Conservation (phyloP, 179 eudicot genomes). For the Actinidia arguta region DNA sequence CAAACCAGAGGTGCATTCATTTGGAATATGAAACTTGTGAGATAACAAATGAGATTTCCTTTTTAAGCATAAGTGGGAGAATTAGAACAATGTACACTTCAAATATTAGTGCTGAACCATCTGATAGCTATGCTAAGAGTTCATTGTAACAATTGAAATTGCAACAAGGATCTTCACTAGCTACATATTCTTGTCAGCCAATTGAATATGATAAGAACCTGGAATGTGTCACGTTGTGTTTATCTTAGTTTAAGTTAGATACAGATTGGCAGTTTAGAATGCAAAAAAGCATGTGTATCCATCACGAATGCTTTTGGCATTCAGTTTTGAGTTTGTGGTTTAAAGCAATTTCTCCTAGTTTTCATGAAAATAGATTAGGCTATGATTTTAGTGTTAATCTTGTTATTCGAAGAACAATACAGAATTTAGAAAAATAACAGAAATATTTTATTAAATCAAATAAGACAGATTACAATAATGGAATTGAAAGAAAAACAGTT, state of each 20-base stretch:
- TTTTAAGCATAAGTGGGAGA: not conserved
- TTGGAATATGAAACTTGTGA: not conserved
- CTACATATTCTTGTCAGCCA: not conserved
- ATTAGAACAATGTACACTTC: not conserved
- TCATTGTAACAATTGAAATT: not conserved
- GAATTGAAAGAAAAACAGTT: no score
- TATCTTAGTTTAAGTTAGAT: not conserved
- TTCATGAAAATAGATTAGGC: not conserved
- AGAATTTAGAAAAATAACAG: no score
- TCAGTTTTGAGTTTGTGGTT: no score
- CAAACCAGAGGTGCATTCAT: not conserved
- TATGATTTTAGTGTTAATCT: no score
- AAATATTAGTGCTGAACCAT: not conserved
- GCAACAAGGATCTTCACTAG: not conserved
- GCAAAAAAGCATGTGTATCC: not conserved
- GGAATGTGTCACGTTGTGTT: no score
- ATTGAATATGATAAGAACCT: not conserved
- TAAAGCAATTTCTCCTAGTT: no score
- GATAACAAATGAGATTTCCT: not conserved
- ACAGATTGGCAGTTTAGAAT: slow-evolving; percentile 2
- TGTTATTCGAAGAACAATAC: no score
- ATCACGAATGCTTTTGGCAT: no score
- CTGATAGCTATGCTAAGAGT: not conserved
- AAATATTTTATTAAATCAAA: no score
- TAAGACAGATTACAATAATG: no score